Evolutionary conservation across 768 basidiomycete genomes (phyloP).

Genomic region (Lactarius sanguifluus): DNA sequence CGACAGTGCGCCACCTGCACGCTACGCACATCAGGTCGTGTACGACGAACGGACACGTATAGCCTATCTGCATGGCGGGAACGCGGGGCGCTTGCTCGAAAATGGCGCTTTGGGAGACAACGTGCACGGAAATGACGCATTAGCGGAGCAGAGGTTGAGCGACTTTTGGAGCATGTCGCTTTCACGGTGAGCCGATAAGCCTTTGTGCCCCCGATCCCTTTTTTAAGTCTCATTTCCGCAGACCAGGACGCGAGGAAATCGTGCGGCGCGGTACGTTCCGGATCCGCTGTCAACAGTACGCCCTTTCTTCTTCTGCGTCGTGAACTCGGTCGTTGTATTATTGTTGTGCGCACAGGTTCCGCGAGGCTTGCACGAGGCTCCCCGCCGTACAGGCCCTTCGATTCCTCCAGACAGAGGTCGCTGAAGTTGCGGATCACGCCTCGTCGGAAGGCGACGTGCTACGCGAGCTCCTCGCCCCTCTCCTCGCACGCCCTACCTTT

Average conservation of each 20-base stretch:
- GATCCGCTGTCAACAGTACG: slow-evolving; percentile 73
- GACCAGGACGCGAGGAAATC: slow-evolving; percentile 62
- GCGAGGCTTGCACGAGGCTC: slow-evolving; percentile 73
- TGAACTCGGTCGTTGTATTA: not conserved
- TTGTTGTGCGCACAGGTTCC: slow-evolving; percentile 52
- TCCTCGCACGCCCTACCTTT: slow-evolving; percentile 44
- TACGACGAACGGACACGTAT: slow-evolving; percentile 59
- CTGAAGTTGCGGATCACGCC: slow-evolving; percentile 67
- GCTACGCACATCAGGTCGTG: slow-evolving; percentile 79
- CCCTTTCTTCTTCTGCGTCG: not conserved
- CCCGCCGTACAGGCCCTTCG: slow-evolving; percentile 62
- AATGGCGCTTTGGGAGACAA: slow-evolving; percentile 25
- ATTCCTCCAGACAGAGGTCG: slow-evolving; percentile 71
- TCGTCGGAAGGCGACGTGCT: slow-evolving; percentile 65
- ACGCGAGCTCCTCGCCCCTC: slow-evolving; percentile 62
- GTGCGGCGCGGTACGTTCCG: slow-evolving; percentile 61
- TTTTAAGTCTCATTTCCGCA: slow-evolving; percentile 33
- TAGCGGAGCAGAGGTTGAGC: slow-evolving; percentile 46
- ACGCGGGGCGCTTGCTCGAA: slow-evolving; percentile 48
- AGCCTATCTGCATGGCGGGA: slow-evolving; percentile 76
- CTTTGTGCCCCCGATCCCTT: not conserved
- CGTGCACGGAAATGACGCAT: slow-evolving; percentile 22
- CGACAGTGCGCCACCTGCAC: slow-evolving; percentile 46
- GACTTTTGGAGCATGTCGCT: slow-evolving; percentile 80
- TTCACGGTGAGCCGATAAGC: slow-evolving; percentile 47